Base-by-base conservation (phyloP, 1,139 yeast genomes). In the Kluyveromyces sp. region DNA sequence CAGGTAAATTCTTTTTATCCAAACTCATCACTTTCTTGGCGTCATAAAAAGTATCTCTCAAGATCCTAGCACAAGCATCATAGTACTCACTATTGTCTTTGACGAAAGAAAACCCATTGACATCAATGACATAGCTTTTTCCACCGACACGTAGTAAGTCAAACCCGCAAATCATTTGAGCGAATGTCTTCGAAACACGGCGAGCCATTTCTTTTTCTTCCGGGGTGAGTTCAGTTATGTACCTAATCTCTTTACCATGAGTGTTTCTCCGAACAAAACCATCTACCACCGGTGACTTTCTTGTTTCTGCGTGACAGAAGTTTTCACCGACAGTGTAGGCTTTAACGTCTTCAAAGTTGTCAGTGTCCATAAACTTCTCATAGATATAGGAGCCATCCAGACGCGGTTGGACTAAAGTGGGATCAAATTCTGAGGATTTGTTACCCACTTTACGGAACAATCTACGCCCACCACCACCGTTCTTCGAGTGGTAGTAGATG, bases 281-380 rank as follows among this genome's bases (percentile, higher is more conserved):
- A 67, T 94, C 99, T 13, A 94, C 98, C 2, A 94, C 98, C 0
- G 99, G 99, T 0, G 96, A 88, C 63, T 94, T 94, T 57, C 99
- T 76, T 1, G 99, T 94, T 61, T 94, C 99, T 0, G 98, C 99
- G 64, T 94, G 98, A 60, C 98, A 92, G 60, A 76, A 94, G 20
- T 70, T 69, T 3, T 83, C 80, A 1, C 98, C 98, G 2, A 94
- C 97, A 1, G 98, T 94, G 62, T 94, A 94, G 0, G 98, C 98
- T 65, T 94, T 94, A 50, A 94, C 99, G 64, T 94, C 99, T 66
- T 94, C 98, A 58, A 89, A 88, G 60, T 94, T 92, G 62, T 94
- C 97, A 2, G 98, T 92, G 60, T 92, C 97, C 94, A 94, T 88
- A 57, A 92, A 94, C 63, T 83, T 74, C 63, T 94, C 99, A 63